Evolutionary conservation across 2,329 filamentous ascomycete genomes (phyloP), one percentile per base, ranked within the genome.

Genomic region (Trichoderma sp.): DNA sequence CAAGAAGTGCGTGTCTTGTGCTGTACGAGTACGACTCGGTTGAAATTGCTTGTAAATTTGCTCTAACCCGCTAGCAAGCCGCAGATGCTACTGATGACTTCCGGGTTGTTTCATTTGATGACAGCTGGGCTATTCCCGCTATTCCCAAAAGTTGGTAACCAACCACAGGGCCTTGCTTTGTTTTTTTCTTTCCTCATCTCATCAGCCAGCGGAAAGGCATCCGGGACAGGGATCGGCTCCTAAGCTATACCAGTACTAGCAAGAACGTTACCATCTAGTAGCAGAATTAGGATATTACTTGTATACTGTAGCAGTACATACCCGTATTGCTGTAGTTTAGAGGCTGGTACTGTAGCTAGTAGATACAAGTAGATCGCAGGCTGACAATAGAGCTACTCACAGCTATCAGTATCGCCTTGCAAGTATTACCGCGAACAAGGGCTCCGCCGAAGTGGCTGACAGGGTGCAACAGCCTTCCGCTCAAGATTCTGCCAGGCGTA

Each of bases 401-500:
- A 56, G 34, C 28, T 55, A 18, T 18, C 46, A 49, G 37, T 51
- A 51, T 51, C 54, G 64, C 64, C 64, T 58, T 66, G 37, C 54
- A 26, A 32, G 54, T 51, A 66, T 66, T 66, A 21, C 54, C 28
- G 43, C 51, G 10, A 37, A 34, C 64, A 58, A 46, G 39, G 64
- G 21, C 30, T 13, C 24, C 18, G 34, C 52, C 13, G 37, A 49
- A 28, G 34, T 49, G 46, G 34, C 46, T 46, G 66, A 46, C 66
- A 55, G 43, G 66, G 46, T 61, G 56, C 58, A 63, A 28, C 26
- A 61, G 49, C 30, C 34, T 28, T 61, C 66, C 59, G 49, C 66
- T 56, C 26, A 68, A 63, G 58, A 66, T 66, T 58, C 39, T 59
- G 54, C 64, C 64, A 66, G 64, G 64, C 64, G 64, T 59, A 59